phyloP scores from a whole-genome alignment of 2,329 filamentous ascomycete genomes.

The Byssochlamys sp. region DNA sequence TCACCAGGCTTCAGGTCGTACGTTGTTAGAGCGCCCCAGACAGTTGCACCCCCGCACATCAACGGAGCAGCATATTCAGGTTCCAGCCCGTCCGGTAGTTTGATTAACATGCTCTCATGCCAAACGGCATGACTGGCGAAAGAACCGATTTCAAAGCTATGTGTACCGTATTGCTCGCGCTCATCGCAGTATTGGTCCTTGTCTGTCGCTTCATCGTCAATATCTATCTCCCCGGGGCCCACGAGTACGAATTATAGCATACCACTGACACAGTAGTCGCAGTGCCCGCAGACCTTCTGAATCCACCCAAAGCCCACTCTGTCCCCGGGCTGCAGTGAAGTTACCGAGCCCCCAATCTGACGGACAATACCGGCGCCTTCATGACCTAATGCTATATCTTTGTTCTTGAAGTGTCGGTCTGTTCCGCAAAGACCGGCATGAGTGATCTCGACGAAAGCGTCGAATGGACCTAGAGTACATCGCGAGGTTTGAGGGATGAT shows the following conservation, averaged over 20 bases:
- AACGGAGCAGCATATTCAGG: constrained; percentile 24
- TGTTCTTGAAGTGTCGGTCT: constrained; percentile 12
- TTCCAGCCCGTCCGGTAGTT: constrained; percentile 23
- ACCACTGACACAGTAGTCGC: constrained; percentile 24
- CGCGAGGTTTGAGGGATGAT: not conserved
- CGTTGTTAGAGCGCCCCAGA: constrained; percentile 50
- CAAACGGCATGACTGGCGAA: constrained; percentile 24
- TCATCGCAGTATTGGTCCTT: constrained; percentile 25
- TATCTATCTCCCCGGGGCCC: not conserved
- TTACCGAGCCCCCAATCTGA: constrained; percentile 37
- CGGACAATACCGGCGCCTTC: constrained; percentile 47
- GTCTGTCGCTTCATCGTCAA: constrained; percentile 2
- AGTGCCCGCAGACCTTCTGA: constrained; percentile 25
- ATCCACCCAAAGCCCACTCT: constrained; percentile 30
- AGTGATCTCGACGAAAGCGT: constrained; percentile 13
- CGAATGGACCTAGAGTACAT: constrained; percentile 5
- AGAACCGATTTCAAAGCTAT: constrained; percentile 24
- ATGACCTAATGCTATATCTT: constrained; percentile 38
- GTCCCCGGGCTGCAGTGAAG: constrained; percentile 37
- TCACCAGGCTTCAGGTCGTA: constrained; percentile 56
- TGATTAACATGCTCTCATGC: constrained; percentile 29
- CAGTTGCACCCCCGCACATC: constrained; percentile 31
- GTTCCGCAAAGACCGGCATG: constrained; percentile 17
- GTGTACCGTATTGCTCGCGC: constrained; percentile 22
- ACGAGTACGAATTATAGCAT: not conserved